Percentiles rank a stretch among this genome's conserved stretches.
Conservation (phyloP, 202 grass and related monocot species). For the Digitaria exilis region DNA sequence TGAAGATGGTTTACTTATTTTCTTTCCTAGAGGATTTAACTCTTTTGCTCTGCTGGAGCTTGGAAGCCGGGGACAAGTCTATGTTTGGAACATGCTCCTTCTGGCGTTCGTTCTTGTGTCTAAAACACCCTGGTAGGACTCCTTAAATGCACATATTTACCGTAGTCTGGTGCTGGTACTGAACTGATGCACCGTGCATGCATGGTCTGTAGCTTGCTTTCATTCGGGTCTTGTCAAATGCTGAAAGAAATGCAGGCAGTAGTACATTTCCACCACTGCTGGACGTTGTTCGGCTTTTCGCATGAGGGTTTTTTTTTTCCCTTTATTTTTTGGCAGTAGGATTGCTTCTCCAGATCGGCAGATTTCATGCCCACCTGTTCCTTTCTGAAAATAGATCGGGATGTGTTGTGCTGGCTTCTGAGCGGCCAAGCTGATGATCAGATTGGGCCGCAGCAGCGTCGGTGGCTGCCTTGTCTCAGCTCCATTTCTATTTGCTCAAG, state of each 20-base stretch:
- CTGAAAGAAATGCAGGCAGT: conserved; percentile 8
- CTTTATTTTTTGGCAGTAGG: too few relatives aligned
- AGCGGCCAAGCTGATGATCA: too few relatives aligned
- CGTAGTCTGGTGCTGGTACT: not conserved
- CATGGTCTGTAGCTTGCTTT: not conserved
- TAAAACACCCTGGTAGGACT: conserved; percentile 22
- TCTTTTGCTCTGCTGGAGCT: conserved; percentile 17
- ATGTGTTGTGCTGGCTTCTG: not conserved
- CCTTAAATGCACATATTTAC: conserved; percentile 49
- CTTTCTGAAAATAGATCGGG: not conserved
- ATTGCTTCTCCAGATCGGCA: not conserved
- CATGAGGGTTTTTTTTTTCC: not conserved
- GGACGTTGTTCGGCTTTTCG: not conserved
- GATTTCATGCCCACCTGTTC: not conserved
- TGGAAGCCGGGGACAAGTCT: conserved; percentile 4
- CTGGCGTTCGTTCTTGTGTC: conserved; percentile 27
- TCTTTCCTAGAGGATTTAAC: not conserved
- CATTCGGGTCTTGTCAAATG: not conserved
- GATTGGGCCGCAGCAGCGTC: too few relatives aligned
- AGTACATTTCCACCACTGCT: not conserved
- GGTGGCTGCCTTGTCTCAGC: too few relatives aligned
- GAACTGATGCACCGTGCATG: not conserved
- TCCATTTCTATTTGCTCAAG: too few relatives aligned
- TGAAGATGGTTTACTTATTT: conserved; percentile 10
- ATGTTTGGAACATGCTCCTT: conserved; percentile 38